phyloP scores from a whole-genome alignment of 2,329 filamentous ascomycete genomes.

The Fusarium humuli region DNA sequence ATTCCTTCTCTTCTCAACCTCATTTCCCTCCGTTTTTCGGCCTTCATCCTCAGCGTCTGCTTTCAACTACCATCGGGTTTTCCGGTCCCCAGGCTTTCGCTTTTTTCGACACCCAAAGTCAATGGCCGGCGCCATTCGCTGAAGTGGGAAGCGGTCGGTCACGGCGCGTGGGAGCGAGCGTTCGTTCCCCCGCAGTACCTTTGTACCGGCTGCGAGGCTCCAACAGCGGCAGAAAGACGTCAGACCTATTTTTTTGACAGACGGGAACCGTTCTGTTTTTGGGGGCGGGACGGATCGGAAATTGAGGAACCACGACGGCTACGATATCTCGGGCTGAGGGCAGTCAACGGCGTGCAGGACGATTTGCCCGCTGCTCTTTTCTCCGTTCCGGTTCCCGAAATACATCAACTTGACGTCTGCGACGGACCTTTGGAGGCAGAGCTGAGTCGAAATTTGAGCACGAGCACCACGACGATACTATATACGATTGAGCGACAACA shows the following conservation, averaged over 20 bases:
- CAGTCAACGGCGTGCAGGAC: constrained; percentile 9
- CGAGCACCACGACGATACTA: neutral
- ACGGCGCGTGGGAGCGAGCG: constrained; percentile 65
- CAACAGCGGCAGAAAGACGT: constrained; percentile 39
- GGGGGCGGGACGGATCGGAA: constrained; percentile 23
- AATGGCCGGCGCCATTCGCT: constrained; percentile 69
- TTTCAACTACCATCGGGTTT: constrained; percentile 17
- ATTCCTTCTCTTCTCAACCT: constrained; percentile 18
- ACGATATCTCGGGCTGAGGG: constrained; percentile 13
- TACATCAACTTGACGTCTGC: constrained; percentile 18
- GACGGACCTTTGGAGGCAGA: constrained; percentile 15
- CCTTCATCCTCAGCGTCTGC: constrained; percentile 17
- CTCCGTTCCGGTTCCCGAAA: constrained; percentile 21
- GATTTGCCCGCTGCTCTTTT: neutral
- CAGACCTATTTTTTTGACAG: constrained; percentile 10
- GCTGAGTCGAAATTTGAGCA: constrained; percentile 1
- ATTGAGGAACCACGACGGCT: constrained; percentile 16
- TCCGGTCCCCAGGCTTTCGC: constrained; percentile 29
- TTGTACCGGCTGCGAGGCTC: constrained; percentile 50
- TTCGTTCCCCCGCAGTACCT: constrained; percentile 68
- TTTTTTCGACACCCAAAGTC: constrained; percentile 51
- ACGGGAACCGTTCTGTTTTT: constrained; percentile 20
- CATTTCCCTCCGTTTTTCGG: constrained; percentile 1
- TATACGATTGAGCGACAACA: constrained; percentile 7
- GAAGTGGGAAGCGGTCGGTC: constrained; percentile 64